Conservation (phyloP, 768 basidiomycete species). For the Mycena venus region DNA sequence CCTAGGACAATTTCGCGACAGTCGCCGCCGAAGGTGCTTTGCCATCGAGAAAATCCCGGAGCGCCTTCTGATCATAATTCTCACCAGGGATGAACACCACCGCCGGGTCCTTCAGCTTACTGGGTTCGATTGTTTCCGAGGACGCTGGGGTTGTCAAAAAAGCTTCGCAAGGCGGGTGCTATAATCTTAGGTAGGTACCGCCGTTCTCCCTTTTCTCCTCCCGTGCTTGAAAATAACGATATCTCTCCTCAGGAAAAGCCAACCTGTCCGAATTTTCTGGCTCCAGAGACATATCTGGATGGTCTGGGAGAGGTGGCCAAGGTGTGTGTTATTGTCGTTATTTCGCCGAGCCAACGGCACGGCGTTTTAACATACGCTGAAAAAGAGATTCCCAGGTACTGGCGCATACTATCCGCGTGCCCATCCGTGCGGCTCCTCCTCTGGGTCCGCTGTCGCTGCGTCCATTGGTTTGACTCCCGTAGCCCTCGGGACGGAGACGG, state of each 20-base stretch:
- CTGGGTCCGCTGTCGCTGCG: conserved; percentile 67
- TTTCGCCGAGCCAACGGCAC: background rate
- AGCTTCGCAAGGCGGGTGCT: conserved; percentile 56
- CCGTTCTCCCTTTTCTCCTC: background rate
- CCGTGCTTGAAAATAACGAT: background rate
- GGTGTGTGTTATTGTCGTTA: background rate
- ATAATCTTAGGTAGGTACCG: conserved; percentile 56
- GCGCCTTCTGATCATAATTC: background rate
- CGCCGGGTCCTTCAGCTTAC: conserved; percentile 58
- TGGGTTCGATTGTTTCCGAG: conserved; percentile 58
- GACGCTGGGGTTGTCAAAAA: conserved; percentile 61
- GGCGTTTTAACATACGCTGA: background rate
- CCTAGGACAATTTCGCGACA: background rate
- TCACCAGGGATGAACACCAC: conserved; percentile 59
- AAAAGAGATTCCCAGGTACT: conserved; percentile 19
- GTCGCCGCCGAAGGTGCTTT: background rate
- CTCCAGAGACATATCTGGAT: background rate
- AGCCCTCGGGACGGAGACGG: conserved; percentile 64
- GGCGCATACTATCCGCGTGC: conserved; percentile 64
- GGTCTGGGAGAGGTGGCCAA: background rate
- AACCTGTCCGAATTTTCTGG: background rate
- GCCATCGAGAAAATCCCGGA: background rate
- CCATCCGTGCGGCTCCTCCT: conserved; percentile 70
- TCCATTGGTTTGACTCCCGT: conserved; percentile 67
- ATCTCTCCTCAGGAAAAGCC: background rate